phyloP scores from a whole-genome alignment of 805 yeast species.

The Metschnikowia picachoensis region DNA sequence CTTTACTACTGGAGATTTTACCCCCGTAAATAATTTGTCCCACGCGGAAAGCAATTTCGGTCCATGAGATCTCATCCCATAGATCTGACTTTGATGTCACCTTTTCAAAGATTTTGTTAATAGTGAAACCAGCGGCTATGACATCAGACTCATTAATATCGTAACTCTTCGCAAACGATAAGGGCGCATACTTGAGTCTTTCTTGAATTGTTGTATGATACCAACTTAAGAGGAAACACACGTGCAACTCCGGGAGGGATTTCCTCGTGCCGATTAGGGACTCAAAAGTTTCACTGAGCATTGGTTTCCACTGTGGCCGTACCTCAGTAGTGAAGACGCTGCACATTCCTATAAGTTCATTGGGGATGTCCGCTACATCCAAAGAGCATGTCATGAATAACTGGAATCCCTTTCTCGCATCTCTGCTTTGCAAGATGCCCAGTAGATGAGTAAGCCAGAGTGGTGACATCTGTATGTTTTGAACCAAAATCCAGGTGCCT shows the following conservation, averaged over 20 bases:
- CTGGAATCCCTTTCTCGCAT: constrained; percentile 36
- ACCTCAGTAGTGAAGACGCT: constrained; percentile 59
- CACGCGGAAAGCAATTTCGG: constrained; percentile 44
- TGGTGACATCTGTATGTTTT: constrained; percentile 73
- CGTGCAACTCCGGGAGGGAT: constrained; percentile 20
- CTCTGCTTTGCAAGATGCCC: constrained; percentile 37
- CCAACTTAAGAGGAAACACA: constrained; percentile 63
- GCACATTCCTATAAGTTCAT: constrained; percentile 51
- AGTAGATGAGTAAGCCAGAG: constrained; percentile 58
- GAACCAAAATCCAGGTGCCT: constrained; percentile 72
- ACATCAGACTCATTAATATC: constrained; percentile 78
- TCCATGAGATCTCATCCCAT: constrained; percentile 46
- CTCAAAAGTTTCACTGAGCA: constrained; percentile 39
- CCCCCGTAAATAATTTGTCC: constrained; percentile 65
- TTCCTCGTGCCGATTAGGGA: not conserved
- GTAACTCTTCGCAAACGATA: constrained; percentile 57
- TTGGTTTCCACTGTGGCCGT: constrained; percentile 53
- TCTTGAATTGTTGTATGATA: constrained; percentile 62
- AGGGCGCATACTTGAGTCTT: constrained; percentile 54
- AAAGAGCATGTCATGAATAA: constrained; percentile 64
- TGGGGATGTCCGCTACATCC: constrained; percentile 43
- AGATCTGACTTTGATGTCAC: not conserved
- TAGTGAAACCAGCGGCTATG: constrained; percentile 41
- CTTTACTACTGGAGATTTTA: constrained; percentile 45
- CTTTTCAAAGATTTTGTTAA: constrained; percentile 37